phyloP scores from a whole-genome alignment of 192 early-diverging fungal genomes.

The Backusella australiensis region DNA sequence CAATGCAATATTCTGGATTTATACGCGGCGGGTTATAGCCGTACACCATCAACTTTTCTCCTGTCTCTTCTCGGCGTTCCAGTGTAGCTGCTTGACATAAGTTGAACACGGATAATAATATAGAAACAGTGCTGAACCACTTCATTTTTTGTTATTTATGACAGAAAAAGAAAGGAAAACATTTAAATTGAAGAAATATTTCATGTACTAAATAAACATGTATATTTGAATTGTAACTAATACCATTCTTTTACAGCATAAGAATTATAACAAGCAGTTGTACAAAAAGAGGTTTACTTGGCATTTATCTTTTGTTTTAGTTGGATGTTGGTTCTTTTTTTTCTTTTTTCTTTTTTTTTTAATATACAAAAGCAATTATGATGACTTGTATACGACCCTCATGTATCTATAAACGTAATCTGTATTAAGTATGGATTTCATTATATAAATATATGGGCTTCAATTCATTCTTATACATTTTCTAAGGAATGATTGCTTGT shows the following conservation, averaged over 20 bases:
- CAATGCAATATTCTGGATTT: slow-evolving; percentile 34
- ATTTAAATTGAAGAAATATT: not conserved
- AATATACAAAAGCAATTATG: not conserved
- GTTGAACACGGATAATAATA: not conserved
- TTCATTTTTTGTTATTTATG: not conserved
- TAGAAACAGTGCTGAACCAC: not conserved
- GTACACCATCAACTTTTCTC: slow-evolving; percentile 30
- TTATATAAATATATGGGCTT: not conserved
- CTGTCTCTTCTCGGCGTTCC: slow-evolving; percentile 15
- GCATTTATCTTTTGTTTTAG: not conserved
- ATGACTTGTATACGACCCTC: not conserved
- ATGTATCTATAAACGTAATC: not conserved
- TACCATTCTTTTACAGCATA: not conserved
- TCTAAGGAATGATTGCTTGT: not conserved
- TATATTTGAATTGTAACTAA: not conserved
- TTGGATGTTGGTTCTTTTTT: not conserved
- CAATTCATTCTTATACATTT: not conserved
- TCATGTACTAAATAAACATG: not conserved
- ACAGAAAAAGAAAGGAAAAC: not conserved
- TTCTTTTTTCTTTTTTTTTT: not conserved
- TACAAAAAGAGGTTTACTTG: too few relatives aligned
- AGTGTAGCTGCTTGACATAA: not conserved
- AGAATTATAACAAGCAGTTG: not conserved
- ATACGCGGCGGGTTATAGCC: slow-evolving; percentile 38
- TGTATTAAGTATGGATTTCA: not conserved